Percentiles rank a stretch among this genome's conserved stretches.
These are phyloP conservation scores for Ogataea saltuana DNA, from an alignment of 805 yeast genomes.

Conservation along the genomic window DNA sequence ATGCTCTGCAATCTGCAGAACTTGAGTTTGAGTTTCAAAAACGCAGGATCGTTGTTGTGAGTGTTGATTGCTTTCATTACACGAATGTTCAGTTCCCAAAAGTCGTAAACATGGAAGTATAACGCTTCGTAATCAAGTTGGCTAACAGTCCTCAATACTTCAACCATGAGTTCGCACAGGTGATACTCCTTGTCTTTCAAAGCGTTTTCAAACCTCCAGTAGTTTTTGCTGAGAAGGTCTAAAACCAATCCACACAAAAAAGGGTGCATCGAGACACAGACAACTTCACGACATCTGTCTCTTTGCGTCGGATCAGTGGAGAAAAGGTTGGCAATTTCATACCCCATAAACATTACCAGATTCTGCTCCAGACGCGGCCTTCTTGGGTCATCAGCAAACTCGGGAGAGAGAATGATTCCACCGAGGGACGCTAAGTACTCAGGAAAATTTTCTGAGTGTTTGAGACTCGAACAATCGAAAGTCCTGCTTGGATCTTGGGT, in stretches of 20 bases:
- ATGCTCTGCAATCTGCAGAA: slow-evolving; percentile 34
- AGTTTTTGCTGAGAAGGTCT: slow-evolving; percentile 22
- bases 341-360: slow-evolving; percentile 28
- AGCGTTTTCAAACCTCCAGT: slow-evolving; percentile 28
- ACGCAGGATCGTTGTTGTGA: slow-evolving; percentile 23
- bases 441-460: slow-evolving; percentile 49
- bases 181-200: slow-evolving; percentile 25
- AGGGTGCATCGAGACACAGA: slow-evolving; percentile 53
- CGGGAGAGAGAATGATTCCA: slow-evolving; percentile 53
- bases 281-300: slow-evolving; percentile 70
- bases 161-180: slow-evolving; percentile 32
- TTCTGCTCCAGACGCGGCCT: slow-evolving; percentile 29
- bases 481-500: slow-evolving; percentile 12
- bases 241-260: slow-evolving; percentile 31
- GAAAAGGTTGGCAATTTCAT: slow-evolving; percentile 28
- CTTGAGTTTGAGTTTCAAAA: slow-evolving; percentile 32
- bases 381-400: slow-evolving; percentile 29
- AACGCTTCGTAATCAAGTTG: slow-evolving; percentile 29
- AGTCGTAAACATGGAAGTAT: slow-evolving; percentile 28
- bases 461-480: not conserved
- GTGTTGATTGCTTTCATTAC: slow-evolving; percentile 26
- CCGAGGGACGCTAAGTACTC: slow-evolving; percentile 73
- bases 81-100: slow-evolving; percentile 30
- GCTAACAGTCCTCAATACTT: slow-evolving; percentile 31
- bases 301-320: slow-evolving; percentile 42